Conservation (phyloP, 371 early-diverging fungal species). For the Lichtheimia ramosa region DNA sequence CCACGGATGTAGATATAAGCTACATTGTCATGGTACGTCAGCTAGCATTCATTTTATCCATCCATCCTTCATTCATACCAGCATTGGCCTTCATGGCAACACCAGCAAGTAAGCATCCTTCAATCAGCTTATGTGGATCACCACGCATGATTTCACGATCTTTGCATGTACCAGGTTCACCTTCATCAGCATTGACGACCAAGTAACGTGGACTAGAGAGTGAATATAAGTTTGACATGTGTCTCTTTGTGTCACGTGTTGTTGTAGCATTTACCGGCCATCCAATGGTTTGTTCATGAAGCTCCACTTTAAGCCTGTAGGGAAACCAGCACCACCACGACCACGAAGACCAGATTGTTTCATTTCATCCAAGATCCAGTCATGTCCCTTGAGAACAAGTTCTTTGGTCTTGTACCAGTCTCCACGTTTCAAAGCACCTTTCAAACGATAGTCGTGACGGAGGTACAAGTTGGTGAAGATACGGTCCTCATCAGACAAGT, state of each 20-base stretch:
- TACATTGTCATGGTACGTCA: slow-evolving; percentile 8
- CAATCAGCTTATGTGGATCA: slow-evolving; percentile 97
- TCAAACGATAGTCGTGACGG: slow-evolving; percentile 85
- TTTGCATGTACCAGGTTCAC: slow-evolving; percentile 99
- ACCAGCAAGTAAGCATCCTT: slow-evolving; percentile 96
- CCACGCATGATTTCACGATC: slow-evolving; percentile 98
- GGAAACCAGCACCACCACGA: slow-evolving; percentile 98
- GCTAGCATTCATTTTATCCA: too few species aligned
- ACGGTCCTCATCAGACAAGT: slow-evolving; percentile 89
- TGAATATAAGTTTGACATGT: neutral
- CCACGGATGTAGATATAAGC: slow-evolving; percentile 98
- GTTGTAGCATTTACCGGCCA: slow-evolving; percentile 25
- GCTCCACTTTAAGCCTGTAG: slow-evolving; percentile 97
- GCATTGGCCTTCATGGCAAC: slow-evolving; percentile 97
- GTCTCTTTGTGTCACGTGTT: neutral
- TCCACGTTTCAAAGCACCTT: slow-evolving; percentile 91
- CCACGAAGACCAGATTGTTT: slow-evolving; percentile 95
- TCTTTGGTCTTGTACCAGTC: slow-evolving; percentile 99
- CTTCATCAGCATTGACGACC: slow-evolving; percentile 98
- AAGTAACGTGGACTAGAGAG: slow-evolving; percentile 85
- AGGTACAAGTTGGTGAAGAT: slow-evolving; percentile 97
- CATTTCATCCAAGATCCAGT: slow-evolving; percentile 97
- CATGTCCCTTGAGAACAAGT: slow-evolving; percentile 91
- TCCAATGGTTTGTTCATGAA: slow-evolving; percentile 96
- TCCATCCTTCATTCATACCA: slow-evolving; percentile 30